A percentile compares a stretch with the other conserved stretches of the same genome.
Evolutionary conservation across 2,329 filamentous ascomycete species (phyloP).

Genomic region (Diplocarpon rosae): DNA sequence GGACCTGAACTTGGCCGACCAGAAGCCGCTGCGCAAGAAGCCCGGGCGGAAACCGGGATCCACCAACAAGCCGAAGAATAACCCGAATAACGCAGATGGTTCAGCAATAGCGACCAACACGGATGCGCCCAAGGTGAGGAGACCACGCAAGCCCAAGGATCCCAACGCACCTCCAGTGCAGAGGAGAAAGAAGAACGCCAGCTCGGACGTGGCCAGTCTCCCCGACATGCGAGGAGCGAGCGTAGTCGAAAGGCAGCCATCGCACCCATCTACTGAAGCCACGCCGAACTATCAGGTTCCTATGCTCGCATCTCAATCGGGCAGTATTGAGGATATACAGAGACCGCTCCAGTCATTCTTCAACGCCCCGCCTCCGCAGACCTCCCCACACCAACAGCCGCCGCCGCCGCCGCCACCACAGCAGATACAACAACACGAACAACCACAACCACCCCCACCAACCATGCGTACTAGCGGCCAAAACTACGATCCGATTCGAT

Average conservation of each 20-base stretch:
- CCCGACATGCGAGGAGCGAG: slow-evolving; percentile 14
- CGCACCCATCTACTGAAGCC: slow-evolving; percentile 7
- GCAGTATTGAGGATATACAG: slow-evolving; percentile 31
- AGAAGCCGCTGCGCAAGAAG: slow-evolving; percentile 39
- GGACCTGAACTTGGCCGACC: too few relatives aligned
- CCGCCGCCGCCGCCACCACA: neutral
- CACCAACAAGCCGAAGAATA: slow-evolving; percentile 29
- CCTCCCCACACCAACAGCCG: neutral
- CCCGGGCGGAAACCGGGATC: slow-evolving; percentile 54
- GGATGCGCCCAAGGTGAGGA: slow-evolving; percentile 35
- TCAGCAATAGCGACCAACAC: slow-evolving; percentile 30
- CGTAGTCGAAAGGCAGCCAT: slow-evolving; percentile 14
- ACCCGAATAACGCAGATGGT: slow-evolving; percentile 28
- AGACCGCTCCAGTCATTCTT: slow-evolving; percentile 25
- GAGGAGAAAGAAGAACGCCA: slow-evolving; percentile 42
- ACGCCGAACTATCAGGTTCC: slow-evolving; percentile 11
- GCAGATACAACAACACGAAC: slow-evolving; percentile 5
- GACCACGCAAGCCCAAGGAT: slow-evolving; percentile 46
- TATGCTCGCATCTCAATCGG: slow-evolving; percentile 22
- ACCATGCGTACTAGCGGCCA: slow-evolving; percentile 59
- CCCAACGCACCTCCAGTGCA: slow-evolving; percentile 44
- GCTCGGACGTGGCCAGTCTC: slow-evolving; percentile 25
- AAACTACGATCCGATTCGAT: slow-evolving; percentile 81
- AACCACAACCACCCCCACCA: slow-evolving; percentile 28
- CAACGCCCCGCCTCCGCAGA: slow-evolving; percentile 13